Evolutionary conservation across 768 basidiomycete genomes (phyloP).

Genomic region (Suillus hirtellus): DNA sequence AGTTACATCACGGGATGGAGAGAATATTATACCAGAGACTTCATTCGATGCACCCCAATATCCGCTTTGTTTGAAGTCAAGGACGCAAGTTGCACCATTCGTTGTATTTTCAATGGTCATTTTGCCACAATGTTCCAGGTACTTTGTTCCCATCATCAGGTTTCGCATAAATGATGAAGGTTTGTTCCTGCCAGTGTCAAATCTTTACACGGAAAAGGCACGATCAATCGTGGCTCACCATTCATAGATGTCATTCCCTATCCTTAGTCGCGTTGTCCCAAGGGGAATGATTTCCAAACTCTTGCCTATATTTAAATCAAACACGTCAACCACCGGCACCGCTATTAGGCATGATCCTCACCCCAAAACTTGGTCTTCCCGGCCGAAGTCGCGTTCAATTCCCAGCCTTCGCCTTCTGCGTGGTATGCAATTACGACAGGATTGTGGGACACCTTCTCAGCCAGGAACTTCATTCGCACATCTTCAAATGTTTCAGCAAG

Average conservation of each 20-base stretch:
- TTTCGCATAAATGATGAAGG: conserved; percentile 90
- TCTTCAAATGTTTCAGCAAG: conserved; percentile 89
- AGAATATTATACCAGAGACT: conserved; percentile 61
- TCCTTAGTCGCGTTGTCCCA: conserved; percentile 66
- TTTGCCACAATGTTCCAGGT: conserved; percentile 82
- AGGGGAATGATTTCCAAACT: conserved; percentile 84
- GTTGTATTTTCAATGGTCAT: conserved; percentile 70
- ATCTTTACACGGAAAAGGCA: conserved; percentile 9
- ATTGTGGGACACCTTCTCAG: conserved; percentile 86
- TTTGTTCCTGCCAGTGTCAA: conserved; percentile 57
- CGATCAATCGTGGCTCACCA: conserved; percentile 51
- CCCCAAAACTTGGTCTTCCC: conserved; percentile 93
- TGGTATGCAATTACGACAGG: conserved; percentile 85
- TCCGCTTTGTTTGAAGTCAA: conserved; percentile 87
- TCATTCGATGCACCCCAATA: conserved; percentile 82
- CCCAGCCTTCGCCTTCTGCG: conserved; percentile 79
- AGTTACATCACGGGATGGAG: conserved; percentile 50
- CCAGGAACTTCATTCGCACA: conserved; percentile 74
- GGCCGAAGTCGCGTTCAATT: conserved; percentile 70
- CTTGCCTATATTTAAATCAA: conserved; percentile 55
- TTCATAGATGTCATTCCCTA: conserved; percentile 65
- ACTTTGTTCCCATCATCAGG: conserved; percentile 88
- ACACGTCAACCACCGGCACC: conserved; percentile 18
- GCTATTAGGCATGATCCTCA: conserved; percentile 36
- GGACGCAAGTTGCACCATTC: conserved; percentile 55